Percentiles rank a stretch among this genome's conserved stretches.
Conservation (phyloP, 257 asterid genomes). For the Solanum sitiens region DNA sequence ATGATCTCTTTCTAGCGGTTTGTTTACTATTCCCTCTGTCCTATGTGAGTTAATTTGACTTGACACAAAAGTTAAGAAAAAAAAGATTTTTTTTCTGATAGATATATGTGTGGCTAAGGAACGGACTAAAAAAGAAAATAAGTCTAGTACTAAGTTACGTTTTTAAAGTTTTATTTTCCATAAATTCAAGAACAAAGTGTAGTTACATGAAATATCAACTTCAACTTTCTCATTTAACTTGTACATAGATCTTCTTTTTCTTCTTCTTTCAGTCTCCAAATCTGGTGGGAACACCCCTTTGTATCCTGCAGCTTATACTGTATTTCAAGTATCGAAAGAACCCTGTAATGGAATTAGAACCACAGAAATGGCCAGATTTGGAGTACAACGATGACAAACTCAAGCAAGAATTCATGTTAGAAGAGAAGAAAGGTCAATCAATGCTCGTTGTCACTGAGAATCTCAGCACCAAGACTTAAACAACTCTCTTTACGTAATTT, state of each 20-base stretch:
- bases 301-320: conserved; percentile 58
- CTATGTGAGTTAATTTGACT: too few relatives aligned
- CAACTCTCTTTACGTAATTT: neutral
- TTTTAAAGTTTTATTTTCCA: neutral
- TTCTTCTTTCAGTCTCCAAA: conserved; percentile 47
- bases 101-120: too few relatives aligned
- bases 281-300: conserved; percentile 61
- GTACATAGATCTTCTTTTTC: neutral
- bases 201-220: neutral
- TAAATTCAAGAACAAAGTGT: neutral
- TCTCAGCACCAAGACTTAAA: neutral
- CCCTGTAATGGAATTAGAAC: conserved; percentile 3
- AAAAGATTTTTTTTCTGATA: too few relatives aligned
- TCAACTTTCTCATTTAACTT: neutral
- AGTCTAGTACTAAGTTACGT: neutral
- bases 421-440: neutral
- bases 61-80: too few relatives aligned
- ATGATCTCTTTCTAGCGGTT: conserved; percentile 68
- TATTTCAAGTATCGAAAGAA: conserved; percentile 53
- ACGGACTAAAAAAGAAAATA: too few relatives aligned
- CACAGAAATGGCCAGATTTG: conserved; percentile 34
- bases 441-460: neutral
- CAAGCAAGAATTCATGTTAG: neutral
- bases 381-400: neutral
- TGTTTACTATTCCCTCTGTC: neutral